Base-by-base conservation (phyloP, 148 eudicot genomes). In the Nepenthes gracilis region DNA sequence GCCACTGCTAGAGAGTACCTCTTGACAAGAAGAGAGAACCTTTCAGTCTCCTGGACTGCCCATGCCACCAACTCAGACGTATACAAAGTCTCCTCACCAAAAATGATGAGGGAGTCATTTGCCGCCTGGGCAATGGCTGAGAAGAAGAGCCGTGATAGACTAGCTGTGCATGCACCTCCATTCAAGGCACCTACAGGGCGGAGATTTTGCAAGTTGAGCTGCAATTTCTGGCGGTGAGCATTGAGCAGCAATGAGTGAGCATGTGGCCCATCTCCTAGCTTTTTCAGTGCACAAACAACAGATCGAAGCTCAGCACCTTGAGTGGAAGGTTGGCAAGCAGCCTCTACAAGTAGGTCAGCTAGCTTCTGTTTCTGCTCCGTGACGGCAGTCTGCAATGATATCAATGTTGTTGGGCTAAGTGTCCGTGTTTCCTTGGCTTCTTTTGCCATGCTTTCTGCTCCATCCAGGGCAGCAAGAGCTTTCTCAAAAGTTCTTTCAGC, bases 61-160 rank as follows among this genome's bases (percentile, higher is more conserved):
- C 99, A 94, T 33, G 82, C 81, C 15, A 94, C 97, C 1, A 89
- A 77, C 75, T 89, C 99, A 8, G 99, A 94, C 1, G 85, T 50
- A 45, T 79, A 86, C 5, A 81, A 78, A 1, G 86, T 75, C 57
- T 94, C 97, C 53, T 86, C 95, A 4, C 82, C 86, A 47, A 89
- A 94, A 55, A 85, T 80, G 4, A 83, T 76, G 61, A 83, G 63
- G 1, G 97, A 94, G 67, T 94, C 95, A 63, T 72, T 83, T 11
- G 93, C 65, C 0, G 87, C 93, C 64, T 89, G 99, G 5, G 97
- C 99, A 34, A 94, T 78, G 32, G 89, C 74, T 1, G 97, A 94
- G 70, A 89, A 94, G 2, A 85, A 83, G 0, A 89, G 75, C 63
- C 83, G 85, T 1, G 95, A 77, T 35, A 89, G 83, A 35, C 75